A percentile compares a stretch with the other conserved stretches of the same genome.
These are phyloP conservation scores for Didymella lethalis DNA, from an alignment of 2,329 filamentous ascomycete species.

Conservation along the genomic window DNA sequence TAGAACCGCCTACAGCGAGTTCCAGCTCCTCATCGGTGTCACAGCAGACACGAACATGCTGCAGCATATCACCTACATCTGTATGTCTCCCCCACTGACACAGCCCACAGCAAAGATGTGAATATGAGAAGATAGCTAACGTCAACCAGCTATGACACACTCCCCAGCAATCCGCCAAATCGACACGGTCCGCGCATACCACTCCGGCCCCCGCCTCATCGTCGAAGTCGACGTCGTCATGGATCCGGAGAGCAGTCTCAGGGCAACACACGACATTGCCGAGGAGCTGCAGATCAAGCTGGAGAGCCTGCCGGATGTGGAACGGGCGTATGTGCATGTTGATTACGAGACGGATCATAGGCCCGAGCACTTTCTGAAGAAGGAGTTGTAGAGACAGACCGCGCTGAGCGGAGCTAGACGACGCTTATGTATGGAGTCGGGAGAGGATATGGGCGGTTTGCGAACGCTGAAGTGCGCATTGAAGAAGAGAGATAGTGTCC, in stretches of 20 bases:
- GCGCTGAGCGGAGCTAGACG: background rate
- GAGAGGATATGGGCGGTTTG: background rate
- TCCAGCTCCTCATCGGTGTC: conserved; percentile 88
- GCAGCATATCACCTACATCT: conserved; percentile 95
- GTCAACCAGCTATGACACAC: conserved; percentile 75
- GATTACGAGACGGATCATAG: conserved; percentile 97
- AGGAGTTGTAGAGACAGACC: conserved; percentile 60
- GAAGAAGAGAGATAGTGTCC: too few species aligned
- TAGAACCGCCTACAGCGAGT: conserved; percentile 85
- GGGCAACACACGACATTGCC: conserved; percentile 87
- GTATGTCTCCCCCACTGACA: conserved; percentile 51
- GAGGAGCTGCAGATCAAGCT: conserved; percentile 94
- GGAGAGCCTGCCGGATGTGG: conserved; percentile 88
- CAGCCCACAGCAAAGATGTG: too few species aligned
- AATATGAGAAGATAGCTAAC: background rate
- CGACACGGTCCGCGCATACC: conserved; percentile 94
- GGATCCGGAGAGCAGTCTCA: conserved; percentile 72
- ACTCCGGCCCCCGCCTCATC: conserved; percentile 85
- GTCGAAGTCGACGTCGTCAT: conserved; percentile 98
- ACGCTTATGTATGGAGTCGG: background rate
- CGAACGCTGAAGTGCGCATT: background rate
- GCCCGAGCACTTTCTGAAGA: conserved; percentile 79
- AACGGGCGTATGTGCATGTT: conserved; percentile 94
- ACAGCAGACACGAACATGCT: conserved; percentile 84
- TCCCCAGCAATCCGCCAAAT: conserved; percentile 80